These are phyloP conservation scores for Penicillium sp. DNA, from an alignment of 2,329 filamentous ascomycete species.

Conservation along the genomic window DNA sequence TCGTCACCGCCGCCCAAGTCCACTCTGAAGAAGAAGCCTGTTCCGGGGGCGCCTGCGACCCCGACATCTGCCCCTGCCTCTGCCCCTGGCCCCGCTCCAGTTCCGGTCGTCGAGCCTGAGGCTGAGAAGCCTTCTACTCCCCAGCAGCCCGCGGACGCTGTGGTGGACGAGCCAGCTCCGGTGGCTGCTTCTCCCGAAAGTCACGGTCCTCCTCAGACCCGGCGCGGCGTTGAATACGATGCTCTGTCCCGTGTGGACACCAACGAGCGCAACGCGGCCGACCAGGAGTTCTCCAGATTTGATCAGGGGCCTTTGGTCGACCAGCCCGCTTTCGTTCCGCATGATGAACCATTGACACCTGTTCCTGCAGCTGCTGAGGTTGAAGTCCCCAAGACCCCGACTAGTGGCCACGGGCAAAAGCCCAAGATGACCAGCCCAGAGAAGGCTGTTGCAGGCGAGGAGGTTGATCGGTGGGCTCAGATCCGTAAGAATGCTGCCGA, in stretches of 20 bases:
- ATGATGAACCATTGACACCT: conserved; percentile 38
- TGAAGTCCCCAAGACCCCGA: conserved; percentile 15
- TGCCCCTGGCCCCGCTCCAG: not conserved
- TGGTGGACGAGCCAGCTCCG: conserved; percentile 25
- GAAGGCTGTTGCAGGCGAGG: conserved; percentile 19
- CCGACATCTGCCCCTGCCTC: not conserved
- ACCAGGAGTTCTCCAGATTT: conserved; percentile 59
- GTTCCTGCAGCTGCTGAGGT: conserved; percentile 6
- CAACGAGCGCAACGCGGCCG: conserved; percentile 42
- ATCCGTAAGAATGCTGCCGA: conserved; percentile 92
- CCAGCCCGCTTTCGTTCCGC: conserved; percentile 75
- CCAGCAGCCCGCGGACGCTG: conserved; percentile 7
- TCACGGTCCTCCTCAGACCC: conserved; percentile 36
- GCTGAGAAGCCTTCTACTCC: conserved; percentile 9
- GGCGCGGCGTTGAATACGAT: conserved; percentile 51
- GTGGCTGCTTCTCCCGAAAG: conserved; percentile 6
- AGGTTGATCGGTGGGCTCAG: conserved; percentile 92
- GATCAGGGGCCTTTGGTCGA: conserved; percentile 84
- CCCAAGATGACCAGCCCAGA: conserved; percentile 4
- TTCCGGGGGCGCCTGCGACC: conserved; percentile 16
- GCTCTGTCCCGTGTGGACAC: conserved; percentile 57
- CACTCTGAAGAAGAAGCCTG: conserved; percentile 35
- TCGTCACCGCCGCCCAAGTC: conserved; percentile 22
- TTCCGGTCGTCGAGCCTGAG: not conserved
- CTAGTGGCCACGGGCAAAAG: conserved; percentile 14